A percentile compares a stretch with the other conserved stretches of the same genome.
Evolutionary conservation across 176 grass and related monocot species (phyloP).

Genomic region (Puya raimondii): DNA sequence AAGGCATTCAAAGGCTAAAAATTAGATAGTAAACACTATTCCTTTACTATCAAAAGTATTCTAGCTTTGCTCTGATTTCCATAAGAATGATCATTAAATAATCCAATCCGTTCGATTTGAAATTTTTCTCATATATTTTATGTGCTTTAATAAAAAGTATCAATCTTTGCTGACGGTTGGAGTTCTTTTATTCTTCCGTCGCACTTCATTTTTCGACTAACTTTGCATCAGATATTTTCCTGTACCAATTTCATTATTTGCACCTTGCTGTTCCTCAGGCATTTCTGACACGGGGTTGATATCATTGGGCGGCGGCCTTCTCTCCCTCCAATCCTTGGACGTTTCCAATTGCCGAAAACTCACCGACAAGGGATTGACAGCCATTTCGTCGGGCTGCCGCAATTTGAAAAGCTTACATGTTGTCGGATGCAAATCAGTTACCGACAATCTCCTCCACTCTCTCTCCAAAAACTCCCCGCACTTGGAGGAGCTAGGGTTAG

Average conservation of each 20-base stretch:
- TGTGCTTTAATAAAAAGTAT: too few species aligned
- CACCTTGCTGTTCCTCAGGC: conserved; percentile 26
- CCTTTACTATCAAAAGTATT: too few species aligned
- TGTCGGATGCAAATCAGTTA: conserved; percentile 51
- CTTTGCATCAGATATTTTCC: not conserved
- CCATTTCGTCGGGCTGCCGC: conserved; percentile 40
- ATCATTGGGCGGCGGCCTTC: conserved; percentile 41
- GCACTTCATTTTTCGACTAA: too few species aligned
- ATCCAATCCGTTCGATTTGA: too few species aligned
- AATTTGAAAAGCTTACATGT: conserved; percentile 52
- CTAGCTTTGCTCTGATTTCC: too few species aligned
- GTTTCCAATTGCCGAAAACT: conserved; percentile 80
- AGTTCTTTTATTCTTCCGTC: too few species aligned
- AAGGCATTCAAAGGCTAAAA: too few species aligned
- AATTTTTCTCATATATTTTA: too few species aligned
- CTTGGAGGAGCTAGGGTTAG: conserved; percentile 60
- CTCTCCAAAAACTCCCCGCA: conserved; percentile 54
- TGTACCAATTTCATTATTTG: not conserved
- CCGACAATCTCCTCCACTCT: conserved; percentile 51
- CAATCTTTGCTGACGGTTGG: too few species aligned
- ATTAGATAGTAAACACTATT: too few species aligned
- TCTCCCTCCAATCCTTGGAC: conserved; percentile 53
- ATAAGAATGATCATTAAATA: too few species aligned
- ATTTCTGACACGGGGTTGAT: conserved; percentile 60
- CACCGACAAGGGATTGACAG: conserved; percentile 59